These are phyloP conservation scores for Aspergillus sp. DNA, from an alignment of 2,329 filamentous ascomycete species.

Conservation along the genomic window DNA sequence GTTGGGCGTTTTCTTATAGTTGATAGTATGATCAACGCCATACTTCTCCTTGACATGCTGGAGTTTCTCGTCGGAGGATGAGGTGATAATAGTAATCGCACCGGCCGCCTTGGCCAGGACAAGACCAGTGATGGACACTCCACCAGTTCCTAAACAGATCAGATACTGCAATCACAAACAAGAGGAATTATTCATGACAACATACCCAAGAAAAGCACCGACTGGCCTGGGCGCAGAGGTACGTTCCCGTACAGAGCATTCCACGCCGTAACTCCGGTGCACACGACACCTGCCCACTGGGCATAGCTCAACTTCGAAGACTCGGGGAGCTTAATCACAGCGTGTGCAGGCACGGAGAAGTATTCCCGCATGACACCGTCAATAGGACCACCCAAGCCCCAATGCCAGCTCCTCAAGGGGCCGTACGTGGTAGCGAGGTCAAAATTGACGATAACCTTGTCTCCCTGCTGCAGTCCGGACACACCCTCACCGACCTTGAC, in stretches of 20 bases:
- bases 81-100: conserved; percentile 48
- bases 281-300: conserved; percentile 37
- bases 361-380: conserved; percentile 45
- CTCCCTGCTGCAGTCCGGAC: conserved; percentile 52
- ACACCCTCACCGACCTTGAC: conserved; percentile 54
- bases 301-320: conserved; percentile 27
- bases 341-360: conserved; percentile 36
- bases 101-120: conserved; percentile 48
- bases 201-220: conserved; percentile 26
- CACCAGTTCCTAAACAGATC: conserved; percentile 43
- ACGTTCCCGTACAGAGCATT: conserved; percentile 42
- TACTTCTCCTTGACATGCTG: conserved; percentile 35
- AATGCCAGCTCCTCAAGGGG: conserved; percentile 6
- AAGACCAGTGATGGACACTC: conserved; percentile 42
- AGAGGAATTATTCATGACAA: background rate
- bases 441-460: conserved; percentile 46
- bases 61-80: conserved; percentile 42
- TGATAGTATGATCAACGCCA: conserved; percentile 45
- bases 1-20: conserved; percentile 29
- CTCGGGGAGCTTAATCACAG: conserved; percentile 37
- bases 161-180: conserved; percentile 3
- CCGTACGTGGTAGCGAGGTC: conserved; percentile 14
- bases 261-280: conserved; percentile 47
- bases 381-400: conserved; percentile 28
- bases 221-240: conserved; percentile 20